Conservation (phyloP, 2,329 filamentous ascomycete genomes). For the Exophiala oligosperma region DNA sequence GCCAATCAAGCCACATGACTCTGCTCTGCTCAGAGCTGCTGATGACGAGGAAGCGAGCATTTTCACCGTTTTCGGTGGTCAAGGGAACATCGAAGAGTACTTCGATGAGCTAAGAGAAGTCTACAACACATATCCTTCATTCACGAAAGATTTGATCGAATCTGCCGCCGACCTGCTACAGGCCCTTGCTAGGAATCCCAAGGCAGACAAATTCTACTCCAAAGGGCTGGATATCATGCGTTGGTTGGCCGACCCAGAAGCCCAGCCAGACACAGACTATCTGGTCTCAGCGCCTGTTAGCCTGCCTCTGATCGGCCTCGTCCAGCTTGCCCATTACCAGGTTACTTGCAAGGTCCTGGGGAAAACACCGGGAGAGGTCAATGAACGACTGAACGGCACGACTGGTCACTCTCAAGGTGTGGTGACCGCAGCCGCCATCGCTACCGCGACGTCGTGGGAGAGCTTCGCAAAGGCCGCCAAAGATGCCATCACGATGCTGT, state of each 20-base stretch:
- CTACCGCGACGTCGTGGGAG: constrained; percentile 90
- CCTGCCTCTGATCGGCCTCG: constrained; percentile 91
- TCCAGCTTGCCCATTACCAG: constrained; percentile 93
- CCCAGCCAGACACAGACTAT: constrained; percentile 92
- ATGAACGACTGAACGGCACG: constrained; percentile 79
- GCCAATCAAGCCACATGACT: constrained; percentile 88
- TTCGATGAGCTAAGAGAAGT: constrained; percentile 95
- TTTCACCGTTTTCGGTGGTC: constrained; percentile 93
- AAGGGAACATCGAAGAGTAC: constrained; percentile 99
- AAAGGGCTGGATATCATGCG: constrained; percentile 95
- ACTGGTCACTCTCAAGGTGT: constrained; percentile 97
- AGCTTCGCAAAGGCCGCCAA: constrained; percentile 78
- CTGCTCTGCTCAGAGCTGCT: constrained; percentile 85
- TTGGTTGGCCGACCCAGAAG: constrained; percentile 86
- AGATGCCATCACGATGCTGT: constrained; percentile 85
- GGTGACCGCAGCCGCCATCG: constrained; percentile 87
- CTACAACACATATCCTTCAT: constrained; percentile 85
- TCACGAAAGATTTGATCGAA: constrained; percentile 81
- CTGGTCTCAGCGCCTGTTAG: constrained; percentile 93
- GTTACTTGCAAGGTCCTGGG: constrained; percentile 92
- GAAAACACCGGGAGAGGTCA: constrained; percentile 81
- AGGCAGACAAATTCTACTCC: constrained; percentile 91
- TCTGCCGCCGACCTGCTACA: constrained; percentile 85
- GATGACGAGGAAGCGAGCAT: constrained; percentile 79
- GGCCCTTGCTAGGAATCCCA: constrained; percentile 75